Percentiles rank a stretch among this genome's conserved stretches.
phyloP scores from a whole-genome alignment of 805 yeast genomes.

The Starmerella lactis-condensi region DNA sequence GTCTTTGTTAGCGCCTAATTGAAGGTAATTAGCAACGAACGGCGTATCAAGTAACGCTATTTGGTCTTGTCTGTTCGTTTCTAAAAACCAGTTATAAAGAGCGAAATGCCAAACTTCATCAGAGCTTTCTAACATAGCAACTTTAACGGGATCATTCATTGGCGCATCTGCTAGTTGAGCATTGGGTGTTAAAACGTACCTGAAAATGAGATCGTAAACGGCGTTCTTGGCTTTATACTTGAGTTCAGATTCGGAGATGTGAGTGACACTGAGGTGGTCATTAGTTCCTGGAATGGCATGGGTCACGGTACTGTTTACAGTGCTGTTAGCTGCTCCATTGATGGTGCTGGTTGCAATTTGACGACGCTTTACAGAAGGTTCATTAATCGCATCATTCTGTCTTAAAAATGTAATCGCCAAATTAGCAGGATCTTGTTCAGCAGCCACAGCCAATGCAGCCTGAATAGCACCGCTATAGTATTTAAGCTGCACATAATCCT shows the following conservation, averaged over 20 bases:
- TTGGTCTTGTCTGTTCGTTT: constrained; percentile 57
- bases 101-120: constrained; percentile 84
- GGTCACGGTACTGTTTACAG: neutral
- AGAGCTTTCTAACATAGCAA: constrained; percentile 48
- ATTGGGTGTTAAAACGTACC: constrained; percentile 37
- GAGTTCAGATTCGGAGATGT: constrained; percentile 18
- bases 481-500: constrained; percentile 57
- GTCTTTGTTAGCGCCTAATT: constrained; percentile 31
- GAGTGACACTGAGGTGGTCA: neutral
- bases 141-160: constrained; percentile 46
- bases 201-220: constrained; percentile 58
- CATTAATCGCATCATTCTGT: constrained; percentile 26
- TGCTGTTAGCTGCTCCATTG: no score
- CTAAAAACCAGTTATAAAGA: constrained; percentile 79
- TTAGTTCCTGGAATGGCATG: constrained; percentile 1
- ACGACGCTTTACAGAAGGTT: constrained; percentile 4
- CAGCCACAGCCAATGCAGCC: constrained; percentile 59
- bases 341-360: neutral
- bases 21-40: constrained; percentile 57
- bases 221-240: constrained; percentile 36
- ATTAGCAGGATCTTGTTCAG: constrained; percentile 44
- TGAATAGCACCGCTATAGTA: constrained; percentile 75
- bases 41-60: constrained; percentile 67
- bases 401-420: constrained; percentile 38
- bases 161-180: constrained; percentile 35